A percentile compares a stretch with the other conserved stretches of the same genome.
Conservation (phyloP, 495 filamentous ascomycete species). For the Daldinia childiae region DNA sequence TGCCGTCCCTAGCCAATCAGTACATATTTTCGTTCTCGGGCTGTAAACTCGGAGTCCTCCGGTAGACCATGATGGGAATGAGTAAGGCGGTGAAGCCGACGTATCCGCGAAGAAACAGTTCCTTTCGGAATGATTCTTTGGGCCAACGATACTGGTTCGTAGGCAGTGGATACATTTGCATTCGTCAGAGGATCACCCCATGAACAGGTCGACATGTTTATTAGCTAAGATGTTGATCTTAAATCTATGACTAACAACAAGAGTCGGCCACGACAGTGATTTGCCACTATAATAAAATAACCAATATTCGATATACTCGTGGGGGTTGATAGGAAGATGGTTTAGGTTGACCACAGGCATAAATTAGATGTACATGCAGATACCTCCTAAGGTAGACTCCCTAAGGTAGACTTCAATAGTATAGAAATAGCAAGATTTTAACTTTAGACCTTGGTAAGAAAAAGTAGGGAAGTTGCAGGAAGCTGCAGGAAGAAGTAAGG, state of each 20-base stretch:
- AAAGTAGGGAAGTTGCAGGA: slow-evolving; percentile 31
- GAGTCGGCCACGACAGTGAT: slow-evolving; percentile 5
- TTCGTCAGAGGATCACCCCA: slow-evolving; percentile 26
- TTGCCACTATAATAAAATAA: slow-evolving; percentile 17
- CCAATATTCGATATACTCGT: slow-evolving; percentile 16
- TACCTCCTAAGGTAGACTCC: neutral
- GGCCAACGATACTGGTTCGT: slow-evolving; percentile 2
- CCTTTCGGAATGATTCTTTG: slow-evolving; percentile 31
- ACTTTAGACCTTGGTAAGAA: slow-evolving; percentile 2
- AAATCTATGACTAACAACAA: neutral
- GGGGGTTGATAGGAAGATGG: slow-evolving; percentile 5
- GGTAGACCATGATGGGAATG: slow-evolving; percentile 21
- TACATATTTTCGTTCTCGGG: slow-evolving; percentile 38
- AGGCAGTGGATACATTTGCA: neutral
- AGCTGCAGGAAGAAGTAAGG: slow-evolving; percentile 14
- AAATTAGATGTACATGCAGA: neutral
- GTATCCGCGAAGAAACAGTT: slow-evolving; percentile 37
- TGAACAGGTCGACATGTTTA: slow-evolving; percentile 33
- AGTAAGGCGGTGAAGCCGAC: slow-evolving; percentile 35
- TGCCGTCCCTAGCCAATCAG: slow-evolving; percentile 36
- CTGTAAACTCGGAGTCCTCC: slow-evolving; percentile 27
- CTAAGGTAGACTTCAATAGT: neutral
- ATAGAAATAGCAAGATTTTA: neutral
- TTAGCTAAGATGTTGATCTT: neutral
- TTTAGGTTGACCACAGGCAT: neutral